Conservation (phyloP, 169 alveolate species). For the Cryptosporidium ryanae region DNA sequence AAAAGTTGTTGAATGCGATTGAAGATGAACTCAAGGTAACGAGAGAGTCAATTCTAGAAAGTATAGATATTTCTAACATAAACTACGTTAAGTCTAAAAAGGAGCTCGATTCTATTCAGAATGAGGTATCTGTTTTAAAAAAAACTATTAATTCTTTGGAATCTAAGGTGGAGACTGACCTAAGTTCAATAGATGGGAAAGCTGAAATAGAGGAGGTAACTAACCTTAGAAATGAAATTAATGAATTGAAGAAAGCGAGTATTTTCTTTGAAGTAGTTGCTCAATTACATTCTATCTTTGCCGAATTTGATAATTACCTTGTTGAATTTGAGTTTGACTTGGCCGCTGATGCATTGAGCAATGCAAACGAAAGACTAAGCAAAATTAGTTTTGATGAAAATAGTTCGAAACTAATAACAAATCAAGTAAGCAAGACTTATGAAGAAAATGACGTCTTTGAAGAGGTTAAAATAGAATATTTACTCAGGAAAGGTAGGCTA, state of each 20-base stretch:
- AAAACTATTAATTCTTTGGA: constrained; percentile 11
- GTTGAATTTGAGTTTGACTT: constrained; percentile 61
- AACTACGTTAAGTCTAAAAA: constrained; percentile 40
- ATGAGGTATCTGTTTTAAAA: constrained; percentile 11
- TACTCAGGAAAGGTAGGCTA: constrained; percentile 46
- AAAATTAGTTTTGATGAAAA: background rate
- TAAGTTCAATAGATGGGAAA: constrained; percentile 23
- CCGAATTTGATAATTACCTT: constrained; percentile 66
- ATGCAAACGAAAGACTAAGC: constrained; percentile 36
- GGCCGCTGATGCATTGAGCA: constrained; percentile 66
- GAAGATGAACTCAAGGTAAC: constrained; percentile 27
- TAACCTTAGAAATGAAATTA: constrained; percentile 15
- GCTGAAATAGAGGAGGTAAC: constrained; percentile 34
- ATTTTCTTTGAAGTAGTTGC: constrained; percentile 27
- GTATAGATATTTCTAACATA: constrained; percentile 46
- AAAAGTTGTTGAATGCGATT: background rate
- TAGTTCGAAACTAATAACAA: background rate
- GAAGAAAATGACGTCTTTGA: constrained; percentile 48
- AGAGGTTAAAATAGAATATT: constrained; percentile 51
- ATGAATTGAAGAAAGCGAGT: constrained; percentile 13
- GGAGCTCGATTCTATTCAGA: constrained; percentile 44
- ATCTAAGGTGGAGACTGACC: constrained; percentile 10
- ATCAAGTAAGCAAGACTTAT: background rate
- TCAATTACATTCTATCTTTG: constrained; percentile 55
- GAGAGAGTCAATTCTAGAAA: constrained; percentile 23